Evolutionary conservation across 805 yeast species (phyloP), one percentile per base, ranked within the genome.

Genomic region (Pichia heedii): DNA sequence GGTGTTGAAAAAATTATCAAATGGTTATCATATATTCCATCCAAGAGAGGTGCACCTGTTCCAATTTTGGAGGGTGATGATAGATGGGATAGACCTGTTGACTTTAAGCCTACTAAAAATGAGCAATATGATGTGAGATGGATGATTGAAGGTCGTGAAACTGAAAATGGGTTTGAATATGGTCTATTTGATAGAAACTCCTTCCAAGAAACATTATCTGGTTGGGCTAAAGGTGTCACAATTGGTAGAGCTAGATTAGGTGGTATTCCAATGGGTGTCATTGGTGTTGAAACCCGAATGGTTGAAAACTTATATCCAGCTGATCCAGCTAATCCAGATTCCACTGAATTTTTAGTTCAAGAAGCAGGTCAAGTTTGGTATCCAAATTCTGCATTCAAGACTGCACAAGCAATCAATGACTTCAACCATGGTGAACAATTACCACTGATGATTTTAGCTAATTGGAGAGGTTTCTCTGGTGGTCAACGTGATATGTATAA

Each of bases 391-490:
- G 98, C 99, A 18, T 93, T 84, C 77, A 93, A 93, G 79, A 93
- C 99, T 37, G 95, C 99, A 3, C 98, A 93, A 71, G 97, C 98
- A 20, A 90, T 93, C 57, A 83, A 82, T 53, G 98, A 93, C 63
- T 93, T 93, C 79, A 93, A 93, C 74, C 71, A 87, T 61, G 99
- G 99, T 74, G 99, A 93, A 68, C 90, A 89, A 67, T 75, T 93
- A 60, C 99, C 99, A 51, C 74, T 93, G 66, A 85, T 93, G 95
- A 87, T 93, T 53, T 71, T 93, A 55, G 98, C 98, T 47, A 93
- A 93, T 77, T 93, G 99, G 99, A 85, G 99, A 80, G 99, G 99
- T 60, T 93, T 93, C 80, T 87, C 97, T 54, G 98, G 99, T 73
- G 98, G 99, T 65, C 99, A 93, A 74, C 85, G 97, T 63, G 99